Conservation (phyloP, 768 basidiomycete species). For the Kondoa subrosea region DNA sequence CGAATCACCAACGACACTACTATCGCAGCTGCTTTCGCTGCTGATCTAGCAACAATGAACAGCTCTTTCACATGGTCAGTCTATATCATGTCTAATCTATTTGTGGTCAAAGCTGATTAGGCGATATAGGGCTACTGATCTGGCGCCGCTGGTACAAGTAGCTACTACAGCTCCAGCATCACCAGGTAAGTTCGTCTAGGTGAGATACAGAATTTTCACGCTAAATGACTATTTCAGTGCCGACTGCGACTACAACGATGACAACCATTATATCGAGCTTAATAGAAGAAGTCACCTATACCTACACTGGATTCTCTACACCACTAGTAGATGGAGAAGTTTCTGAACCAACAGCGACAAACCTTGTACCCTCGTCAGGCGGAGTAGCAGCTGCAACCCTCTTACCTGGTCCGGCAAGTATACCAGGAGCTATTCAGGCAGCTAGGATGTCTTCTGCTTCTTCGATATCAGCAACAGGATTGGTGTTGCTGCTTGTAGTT, state of each 20-base stretch:
- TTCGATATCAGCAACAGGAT: too few species aligned
- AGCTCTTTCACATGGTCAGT: not conserved
- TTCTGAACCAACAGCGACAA: not conserved
- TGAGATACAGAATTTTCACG: too few species aligned
- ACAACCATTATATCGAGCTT: not conserved
- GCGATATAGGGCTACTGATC: not conserved
- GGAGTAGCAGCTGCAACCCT: not conserved
- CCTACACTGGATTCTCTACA: conserved; percentile 4
- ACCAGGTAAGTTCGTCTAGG: too few species aligned
- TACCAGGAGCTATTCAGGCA: too few species aligned
- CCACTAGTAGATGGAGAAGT: not conserved
- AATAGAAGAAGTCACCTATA: conserved; percentile 1
- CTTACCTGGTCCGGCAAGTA: not conserved
- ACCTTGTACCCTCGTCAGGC: not conserved
- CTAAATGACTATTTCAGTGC: too few species aligned
- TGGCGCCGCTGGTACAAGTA: not conserved
- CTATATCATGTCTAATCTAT: not conserved
- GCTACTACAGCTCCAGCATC: not conserved
- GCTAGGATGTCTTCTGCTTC: too few species aligned
- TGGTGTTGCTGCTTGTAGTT: too few species aligned
- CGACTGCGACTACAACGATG: not conserved
- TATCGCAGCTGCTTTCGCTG: not conserved
- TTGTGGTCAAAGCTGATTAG: not conserved
- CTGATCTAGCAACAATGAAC: not conserved
- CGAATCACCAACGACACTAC: not conserved